phyloP scores from a whole-genome alignment of 106 monocot species.

The Triglochin maritima region DNA sequence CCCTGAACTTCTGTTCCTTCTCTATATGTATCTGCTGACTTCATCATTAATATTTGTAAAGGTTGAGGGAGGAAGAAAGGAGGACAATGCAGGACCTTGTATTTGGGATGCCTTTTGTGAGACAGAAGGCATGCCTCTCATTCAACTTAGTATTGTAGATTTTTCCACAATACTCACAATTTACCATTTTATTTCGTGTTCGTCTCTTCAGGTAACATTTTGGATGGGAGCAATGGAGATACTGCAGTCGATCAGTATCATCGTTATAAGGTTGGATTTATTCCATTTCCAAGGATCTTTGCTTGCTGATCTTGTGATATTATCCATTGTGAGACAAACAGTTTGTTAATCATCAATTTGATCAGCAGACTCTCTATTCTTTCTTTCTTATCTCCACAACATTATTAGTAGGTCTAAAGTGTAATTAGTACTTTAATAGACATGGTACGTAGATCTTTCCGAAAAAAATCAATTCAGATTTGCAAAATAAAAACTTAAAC shows the following conservation, averaged over 20 bases:
- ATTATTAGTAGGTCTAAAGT: too few species aligned
- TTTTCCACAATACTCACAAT: not conserved
- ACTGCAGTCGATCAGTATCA: conserved; percentile 86
- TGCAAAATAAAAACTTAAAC: too few species aligned
- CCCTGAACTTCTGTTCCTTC: not conserved
- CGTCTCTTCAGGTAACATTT: conserved; percentile 47
- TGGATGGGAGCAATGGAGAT: conserved; percentile 61
- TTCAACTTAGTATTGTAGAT: conserved; percentile 1
- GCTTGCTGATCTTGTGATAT: too few species aligned
- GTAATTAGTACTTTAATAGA: too few species aligned
- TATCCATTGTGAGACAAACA: too few species aligned
- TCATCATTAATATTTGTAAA: conserved; percentile 7
- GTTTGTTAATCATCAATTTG: too few species aligned
- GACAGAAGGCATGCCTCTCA: conserved; percentile 33
- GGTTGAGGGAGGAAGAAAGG: conserved; percentile 87
- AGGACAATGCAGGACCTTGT: conserved; percentile 65
- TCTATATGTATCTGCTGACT: too few species aligned
- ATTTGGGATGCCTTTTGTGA: conserved; percentile 86
- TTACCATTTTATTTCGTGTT: conserved; percentile 2
- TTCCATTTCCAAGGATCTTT: too few species aligned
- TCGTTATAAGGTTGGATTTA: conserved; percentile 64
- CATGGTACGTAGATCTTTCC: too few species aligned
- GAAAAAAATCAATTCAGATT: too few species aligned
- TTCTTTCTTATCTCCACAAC: too few species aligned
- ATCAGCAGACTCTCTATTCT: too few species aligned